A percentile compares a stretch with the other conserved stretches of the same genome.
phyloP scores from a whole-genome alignment of 495 filamentous ascomycete genomes.

The Hypomontagnella submonticulosa region DNA sequence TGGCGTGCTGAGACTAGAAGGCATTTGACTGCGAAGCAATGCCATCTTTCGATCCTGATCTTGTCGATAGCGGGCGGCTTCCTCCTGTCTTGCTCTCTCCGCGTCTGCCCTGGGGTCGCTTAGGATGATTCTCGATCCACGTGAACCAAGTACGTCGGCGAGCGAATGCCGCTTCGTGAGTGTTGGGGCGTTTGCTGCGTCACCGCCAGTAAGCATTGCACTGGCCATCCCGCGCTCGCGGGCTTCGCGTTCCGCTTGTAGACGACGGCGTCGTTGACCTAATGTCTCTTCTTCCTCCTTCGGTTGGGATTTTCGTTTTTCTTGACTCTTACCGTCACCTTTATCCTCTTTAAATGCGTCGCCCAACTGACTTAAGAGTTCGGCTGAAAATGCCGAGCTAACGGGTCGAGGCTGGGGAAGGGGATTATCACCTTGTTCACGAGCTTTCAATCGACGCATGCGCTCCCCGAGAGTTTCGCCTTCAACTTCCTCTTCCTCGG shows the following conservation, averaged over 20 bases:
- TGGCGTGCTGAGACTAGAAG: conserved; percentile 46
- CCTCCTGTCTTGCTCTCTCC: conserved; percentile 46
- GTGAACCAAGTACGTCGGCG: conserved; percentile 42
- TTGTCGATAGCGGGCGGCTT: conserved; percentile 45
- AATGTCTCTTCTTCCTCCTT: conserved; percentile 85
- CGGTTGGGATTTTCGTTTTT: conserved; percentile 47
- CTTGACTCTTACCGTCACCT: conserved; percentile 47
- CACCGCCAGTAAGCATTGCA: conserved; percentile 22
- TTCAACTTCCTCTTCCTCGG: conserved; percentile 66
- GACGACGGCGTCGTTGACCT: conserved; percentile 81
- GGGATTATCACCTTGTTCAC: conserved; percentile 56
- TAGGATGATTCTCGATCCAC: conserved; percentile 28
- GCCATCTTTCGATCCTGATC: conserved; percentile 56
- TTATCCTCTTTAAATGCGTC: conserved; percentile 55
- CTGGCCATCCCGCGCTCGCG: conserved; percentile 57
- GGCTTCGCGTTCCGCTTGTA: conserved; percentile 77
- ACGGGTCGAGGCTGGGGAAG: conserved; percentile 67
- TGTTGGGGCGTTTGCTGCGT: conserved; percentile 10
- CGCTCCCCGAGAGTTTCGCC: conserved; percentile 84
- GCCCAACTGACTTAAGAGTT: conserved; percentile 79
- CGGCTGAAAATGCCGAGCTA: conserved; percentile 80
- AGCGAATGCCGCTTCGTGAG: conserved; percentile 46
- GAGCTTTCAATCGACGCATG: conserved; percentile 71
- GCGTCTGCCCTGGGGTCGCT: conserved; percentile 40
- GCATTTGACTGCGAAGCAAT: conserved; percentile 55